phyloP scores from a whole-genome alignment of 1,139 yeast genomes.

The Schizosaccharomyces versatilis region DNA sequence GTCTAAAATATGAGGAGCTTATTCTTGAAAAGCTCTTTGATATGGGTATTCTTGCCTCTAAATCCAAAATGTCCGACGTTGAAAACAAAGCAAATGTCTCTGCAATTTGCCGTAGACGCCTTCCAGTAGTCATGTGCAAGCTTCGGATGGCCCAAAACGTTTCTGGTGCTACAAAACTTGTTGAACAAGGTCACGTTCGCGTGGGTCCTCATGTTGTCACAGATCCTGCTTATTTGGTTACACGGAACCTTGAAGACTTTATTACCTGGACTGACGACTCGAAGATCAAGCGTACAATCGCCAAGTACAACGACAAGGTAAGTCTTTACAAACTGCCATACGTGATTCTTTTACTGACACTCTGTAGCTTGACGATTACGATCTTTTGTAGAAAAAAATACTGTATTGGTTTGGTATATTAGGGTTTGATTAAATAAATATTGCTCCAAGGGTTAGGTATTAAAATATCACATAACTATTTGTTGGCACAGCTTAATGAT shows the following conservation, averaged over 20 bases:
- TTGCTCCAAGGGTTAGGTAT: too few relatives aligned
- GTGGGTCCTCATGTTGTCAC: conserved; percentile 92
- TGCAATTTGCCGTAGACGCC: conserved; percentile 73
- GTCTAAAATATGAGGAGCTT: conserved; percentile 70
- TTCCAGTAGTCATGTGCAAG: conserved; percentile 89
- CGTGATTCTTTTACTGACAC: neutral
- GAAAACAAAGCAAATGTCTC: conserved; percentile 83
- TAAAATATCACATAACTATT: too few relatives aligned
- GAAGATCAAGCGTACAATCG: conserved; percentile 74
- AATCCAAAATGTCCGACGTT: conserved; percentile 75
- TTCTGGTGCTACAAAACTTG: conserved; percentile 69
- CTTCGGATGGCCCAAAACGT: conserved; percentile 83
- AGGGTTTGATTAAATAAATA: too few relatives aligned
- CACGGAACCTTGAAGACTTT: conserved; percentile 77
- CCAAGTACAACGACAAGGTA: conserved; percentile 55
- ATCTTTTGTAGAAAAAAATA: conserved; percentile 16
- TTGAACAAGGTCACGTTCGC: conserved; percentile 93
- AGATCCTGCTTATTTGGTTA: conserved; percentile 85
- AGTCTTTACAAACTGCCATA: neutral
- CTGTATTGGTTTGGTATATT: too few relatives aligned
- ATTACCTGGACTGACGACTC: conserved; percentile 92
- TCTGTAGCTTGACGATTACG: conserved; percentile 21
- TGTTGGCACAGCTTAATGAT: too few relatives aligned
- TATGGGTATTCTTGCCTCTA: conserved; percentile 71
- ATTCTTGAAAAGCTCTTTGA: conserved; percentile 64